Evolutionary conservation across 2,329 filamentous ascomycete species (phyloP), one percentile per base, ranked within the genome.

Genomic region (Sclerotinia subarctica): DNA sequence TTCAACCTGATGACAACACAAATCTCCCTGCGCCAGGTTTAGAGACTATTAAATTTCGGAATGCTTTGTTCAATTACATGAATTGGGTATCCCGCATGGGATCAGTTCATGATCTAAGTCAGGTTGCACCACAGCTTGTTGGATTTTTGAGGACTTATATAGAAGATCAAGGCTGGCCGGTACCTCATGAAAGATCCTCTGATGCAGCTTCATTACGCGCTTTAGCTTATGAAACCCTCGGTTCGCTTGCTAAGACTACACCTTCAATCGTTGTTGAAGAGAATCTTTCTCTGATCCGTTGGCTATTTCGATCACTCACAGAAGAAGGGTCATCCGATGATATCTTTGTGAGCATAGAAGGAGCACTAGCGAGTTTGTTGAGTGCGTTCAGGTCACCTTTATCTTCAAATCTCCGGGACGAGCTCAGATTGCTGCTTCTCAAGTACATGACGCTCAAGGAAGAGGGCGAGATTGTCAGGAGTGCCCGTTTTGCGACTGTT

Each of bases 211-310:
- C 86, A 4, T 82, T 97, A 54, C 88, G 94, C 52, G 89, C 89
- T 7, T 89, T 91, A 75, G 93, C 91, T 1, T 98, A 97, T 78
- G 94, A 98, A 77, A 93, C 92, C 0, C 92, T 98, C 51, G 95
- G 94, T 0, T 85, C 95, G 19, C 79, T 98, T 32, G 88, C 91
- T 0, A 86, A 85, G 66, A 87, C 88, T 71, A 86, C 86, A 5
- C 86, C 89, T 5, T 79, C 84, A 3, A 84, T 87, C 72, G 80
- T 88, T 5, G 74, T 86, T 17, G 79, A 79, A 51, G 81, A 76
- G 69, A 78, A 74, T 72, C 84, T 83, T 74, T 86, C 82, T 71
- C 81, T 86, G 62, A 86, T 86, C 72, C 86, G 85, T 63, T 98
- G 93, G 90, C 83, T 98, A 0, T 96, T 98, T 75, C 85, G 85